Evolutionary conservation across 2,329 filamentous ascomycete genomes (phyloP).

Genomic region (Fusarium acutatum): DNA sequence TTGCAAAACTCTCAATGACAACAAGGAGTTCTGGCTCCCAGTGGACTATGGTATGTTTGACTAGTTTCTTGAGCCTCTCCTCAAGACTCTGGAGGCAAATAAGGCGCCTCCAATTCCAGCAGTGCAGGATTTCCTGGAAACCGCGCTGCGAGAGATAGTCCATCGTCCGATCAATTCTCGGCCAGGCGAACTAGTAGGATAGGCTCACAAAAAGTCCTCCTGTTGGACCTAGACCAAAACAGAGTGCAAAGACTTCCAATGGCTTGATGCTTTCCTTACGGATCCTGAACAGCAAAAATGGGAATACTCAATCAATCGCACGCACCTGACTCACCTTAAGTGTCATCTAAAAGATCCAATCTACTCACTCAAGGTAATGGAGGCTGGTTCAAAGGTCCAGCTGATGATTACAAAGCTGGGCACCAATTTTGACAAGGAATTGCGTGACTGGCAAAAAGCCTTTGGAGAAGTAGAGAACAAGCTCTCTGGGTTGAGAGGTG

Average conservation of each 20-base stretch:
- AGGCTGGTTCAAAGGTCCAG: background rate
- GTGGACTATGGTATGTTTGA: background rate
- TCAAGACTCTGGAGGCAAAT: background rate
- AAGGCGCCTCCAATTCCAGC: background rate
- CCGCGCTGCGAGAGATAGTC: background rate
- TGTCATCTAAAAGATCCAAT: background rate
- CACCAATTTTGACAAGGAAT: background rate
- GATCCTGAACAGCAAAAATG: background rate
- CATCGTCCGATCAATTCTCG: background rate
- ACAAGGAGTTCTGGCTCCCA: background rate
- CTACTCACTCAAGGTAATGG: background rate
- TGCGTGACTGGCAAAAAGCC: background rate
- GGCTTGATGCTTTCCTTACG: slow-evolving; percentile 2
- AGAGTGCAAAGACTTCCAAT: background rate
- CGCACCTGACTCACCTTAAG: background rate
- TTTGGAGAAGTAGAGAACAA: background rate
- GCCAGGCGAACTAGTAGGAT: background rate
- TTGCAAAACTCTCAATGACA: background rate
- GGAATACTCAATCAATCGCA: background rate
- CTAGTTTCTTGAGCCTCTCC: background rate
- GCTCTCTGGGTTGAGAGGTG: background rate
- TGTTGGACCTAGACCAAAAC: background rate
- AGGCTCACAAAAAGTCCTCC: background rate
- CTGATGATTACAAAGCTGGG: slow-evolving; percentile 1
- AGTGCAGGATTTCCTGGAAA: background rate